phyloP scores from a whole-genome alignment of 139 green algal genomes.

The Tetraselmis striata region DNA sequence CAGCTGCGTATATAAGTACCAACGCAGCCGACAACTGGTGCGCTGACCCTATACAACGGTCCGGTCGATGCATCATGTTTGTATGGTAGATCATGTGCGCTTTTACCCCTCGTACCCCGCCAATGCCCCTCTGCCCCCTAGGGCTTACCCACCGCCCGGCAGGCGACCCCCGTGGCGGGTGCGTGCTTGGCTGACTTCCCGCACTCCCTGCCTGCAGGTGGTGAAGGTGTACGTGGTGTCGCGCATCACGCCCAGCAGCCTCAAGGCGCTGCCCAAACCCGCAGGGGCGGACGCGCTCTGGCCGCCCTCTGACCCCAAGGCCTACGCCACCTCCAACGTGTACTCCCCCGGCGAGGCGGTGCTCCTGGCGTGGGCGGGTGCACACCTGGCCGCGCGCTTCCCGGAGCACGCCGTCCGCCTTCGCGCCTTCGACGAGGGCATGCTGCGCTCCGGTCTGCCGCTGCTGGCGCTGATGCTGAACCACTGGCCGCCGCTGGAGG shows the following conservation, averaged over 20 bases:
- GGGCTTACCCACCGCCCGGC: no score
- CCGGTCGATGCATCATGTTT: no score
- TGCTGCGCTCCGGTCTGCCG: constrained; percentile 39
- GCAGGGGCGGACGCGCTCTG: not conserved
- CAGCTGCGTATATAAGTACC: no score
- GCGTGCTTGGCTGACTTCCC: no score
- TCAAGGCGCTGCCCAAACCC: constrained; percentile 37
- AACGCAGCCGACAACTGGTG: no score
- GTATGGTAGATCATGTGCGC: no score
- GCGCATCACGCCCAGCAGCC: constrained; percentile 41
- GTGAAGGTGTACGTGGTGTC: constrained; percentile 65
- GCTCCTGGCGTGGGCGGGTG: constrained; percentile 57
- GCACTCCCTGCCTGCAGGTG: constrained; percentile 30
- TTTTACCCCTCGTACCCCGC: no score
- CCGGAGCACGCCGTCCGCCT: not conserved
- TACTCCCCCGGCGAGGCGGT: constrained; percentile 56
- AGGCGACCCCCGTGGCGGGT: no score
- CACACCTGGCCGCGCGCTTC: constrained; percentile 21
- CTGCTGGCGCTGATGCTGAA: constrained; percentile 49
- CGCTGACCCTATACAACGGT: no score
- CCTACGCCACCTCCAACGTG: constrained; percentile 34
- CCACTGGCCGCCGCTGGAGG: constrained; percentile 11
- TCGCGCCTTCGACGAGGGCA: constrained; percentile 28
- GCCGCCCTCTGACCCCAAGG: not conserved
- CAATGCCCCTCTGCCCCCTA: no score